These are phyloP conservation scores for Haplographium delicatum DNA, from an alignment of 495 filamentous ascomycete genomes.

Conservation along the genomic window DNA sequence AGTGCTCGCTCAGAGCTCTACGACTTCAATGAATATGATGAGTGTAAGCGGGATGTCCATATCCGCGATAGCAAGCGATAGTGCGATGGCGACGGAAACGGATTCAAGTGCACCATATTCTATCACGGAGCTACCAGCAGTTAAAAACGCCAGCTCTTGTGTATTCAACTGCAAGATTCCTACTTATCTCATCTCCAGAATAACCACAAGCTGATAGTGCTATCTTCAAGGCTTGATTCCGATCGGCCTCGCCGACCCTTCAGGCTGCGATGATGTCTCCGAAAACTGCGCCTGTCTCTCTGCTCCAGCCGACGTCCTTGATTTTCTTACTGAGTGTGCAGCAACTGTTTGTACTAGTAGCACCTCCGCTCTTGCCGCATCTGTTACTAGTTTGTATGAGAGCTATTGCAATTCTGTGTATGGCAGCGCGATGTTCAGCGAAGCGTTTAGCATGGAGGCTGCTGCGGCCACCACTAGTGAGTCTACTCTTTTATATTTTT, in stretches of 20 bases:
- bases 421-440: conserved; percentile 3
- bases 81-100: neutral
- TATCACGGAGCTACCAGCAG: conserved; percentile 10
- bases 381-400: conserved; percentile 14
- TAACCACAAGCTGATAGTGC: no score
- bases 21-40: no score
- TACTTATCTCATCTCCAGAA: no score
- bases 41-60: no score
- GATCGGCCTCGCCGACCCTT: conserved; percentile 7
- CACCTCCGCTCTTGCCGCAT: neutral
- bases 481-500: no score
- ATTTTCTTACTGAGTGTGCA: conserved; percentile 8
- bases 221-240: no score
- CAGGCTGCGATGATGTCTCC: conserved; percentile 11
- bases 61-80: neutral
- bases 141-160: neutral
- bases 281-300: conserved; percentile 14
- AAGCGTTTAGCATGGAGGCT: conserved; percentile 1
- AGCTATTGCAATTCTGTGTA: conserved; percentile 13
- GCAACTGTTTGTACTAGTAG: conserved; percentile 8
- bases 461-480: neutral
- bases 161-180: conserved; percentile 13
- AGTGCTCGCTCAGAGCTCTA: no score
- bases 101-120: conserved; percentile 4
- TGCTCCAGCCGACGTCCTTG: conserved; percentile 8